Evolutionary conservation across 345 rosid species (phyloP).

Genomic region (Boechera divaricarpa): DNA sequence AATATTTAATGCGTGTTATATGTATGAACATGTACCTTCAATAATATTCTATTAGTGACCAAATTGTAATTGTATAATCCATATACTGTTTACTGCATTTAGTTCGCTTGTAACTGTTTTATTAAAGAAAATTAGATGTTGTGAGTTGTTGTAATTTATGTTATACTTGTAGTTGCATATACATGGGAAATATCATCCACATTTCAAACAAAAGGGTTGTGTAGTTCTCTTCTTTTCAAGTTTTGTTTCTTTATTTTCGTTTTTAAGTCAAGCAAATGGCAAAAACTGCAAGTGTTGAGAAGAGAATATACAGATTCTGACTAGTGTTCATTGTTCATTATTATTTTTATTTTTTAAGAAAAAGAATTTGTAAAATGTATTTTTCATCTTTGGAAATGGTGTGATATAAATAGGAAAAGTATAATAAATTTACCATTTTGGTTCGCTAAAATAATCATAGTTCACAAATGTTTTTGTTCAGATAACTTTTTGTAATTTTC

Average conservation of each 20-base stretch:
- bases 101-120: constrained; percentile 27
- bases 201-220: not conserved
- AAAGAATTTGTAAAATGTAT: too few species aligned
- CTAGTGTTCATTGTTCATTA: not conserved
- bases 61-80: constrained; percentile 27
- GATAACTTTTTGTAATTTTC: too few species aligned
- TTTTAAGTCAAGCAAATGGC: not conserved
- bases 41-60: constrained; percentile 28
- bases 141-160: constrained; percentile 32
- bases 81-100: constrained; percentile 9
- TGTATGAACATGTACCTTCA: constrained; percentile 35
- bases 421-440: too few species aligned
- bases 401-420: not conserved
- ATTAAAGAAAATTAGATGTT: not conserved
- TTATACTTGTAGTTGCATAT: not conserved
- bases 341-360: not conserved
- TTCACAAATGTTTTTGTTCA: not conserved
- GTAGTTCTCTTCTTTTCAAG: constrained; percentile 19
- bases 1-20: constrained; percentile 13
- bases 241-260: constrained; percentile 6
- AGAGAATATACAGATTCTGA: not conserved
- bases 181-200: constrained; percentile 7
- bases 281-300: not conserved
- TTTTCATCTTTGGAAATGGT: not conserved
- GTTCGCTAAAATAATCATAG: not conserved